phyloP scores from a whole-genome alignment of 495 filamentous ascomycete genomes.

The Penicillium turbatum region DNA sequence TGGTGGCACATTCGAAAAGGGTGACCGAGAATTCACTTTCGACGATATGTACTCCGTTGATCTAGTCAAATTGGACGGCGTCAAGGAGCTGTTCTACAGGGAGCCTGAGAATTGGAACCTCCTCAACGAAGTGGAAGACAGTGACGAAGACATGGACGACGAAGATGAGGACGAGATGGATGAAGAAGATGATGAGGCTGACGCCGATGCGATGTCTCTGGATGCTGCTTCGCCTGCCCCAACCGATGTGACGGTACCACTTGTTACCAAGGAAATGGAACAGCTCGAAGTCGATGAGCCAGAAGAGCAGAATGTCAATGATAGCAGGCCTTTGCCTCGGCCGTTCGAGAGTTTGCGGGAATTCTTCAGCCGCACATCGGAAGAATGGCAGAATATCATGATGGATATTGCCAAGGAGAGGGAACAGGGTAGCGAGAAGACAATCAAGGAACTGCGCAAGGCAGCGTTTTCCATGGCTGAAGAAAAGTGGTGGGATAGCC shows the following conservation, averaged over 20 bases:
- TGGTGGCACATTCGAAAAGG: constrained; percentile 91
- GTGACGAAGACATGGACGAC: constrained; percentile 67
- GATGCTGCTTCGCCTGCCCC: constrained; percentile 34
- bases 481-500: constrained; percentile 97
- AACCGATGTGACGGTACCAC: constrained; percentile 36
- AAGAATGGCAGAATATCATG: constrained; percentile 82
- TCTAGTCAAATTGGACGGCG: constrained; percentile 85
- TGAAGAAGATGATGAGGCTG: constrained; percentile 50
- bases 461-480: constrained; percentile 84
- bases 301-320: constrained; percentile 45
- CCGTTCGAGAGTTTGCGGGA: constrained; percentile 90
- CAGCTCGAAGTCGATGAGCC: constrained; percentile 56
- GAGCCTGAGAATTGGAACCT: constrained; percentile 86
- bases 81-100: constrained; percentile 78
- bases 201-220: constrained; percentile 40
- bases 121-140: constrained; percentile 56
- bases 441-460: constrained; percentile 86
- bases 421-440: constrained; percentile 49
- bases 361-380: constrained; percentile 84
- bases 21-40: constrained; percentile 88
- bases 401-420: constrained; percentile 63
- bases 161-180: constrained; percentile 62
- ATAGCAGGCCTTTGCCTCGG: constrained; percentile 53
- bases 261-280: constrained; percentile 55
- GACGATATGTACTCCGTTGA: constrained; percentile 92